Percentiles rank a stretch among this genome's conserved stretches.
Conservation (phyloP, 345 rosid genomes). For the Murraya koenigii region DNA sequence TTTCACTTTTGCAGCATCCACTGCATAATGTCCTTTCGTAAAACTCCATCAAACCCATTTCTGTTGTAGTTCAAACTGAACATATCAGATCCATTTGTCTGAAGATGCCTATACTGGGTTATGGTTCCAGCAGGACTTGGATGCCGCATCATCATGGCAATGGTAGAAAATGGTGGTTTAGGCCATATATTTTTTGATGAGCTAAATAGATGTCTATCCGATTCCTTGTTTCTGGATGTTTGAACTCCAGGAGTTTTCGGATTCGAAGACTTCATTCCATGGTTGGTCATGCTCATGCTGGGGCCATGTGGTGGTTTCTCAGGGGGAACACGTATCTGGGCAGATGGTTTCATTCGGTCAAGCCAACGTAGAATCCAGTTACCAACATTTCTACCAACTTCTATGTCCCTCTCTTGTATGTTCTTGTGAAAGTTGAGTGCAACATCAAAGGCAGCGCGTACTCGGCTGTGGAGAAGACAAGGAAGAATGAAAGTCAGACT, state of each 20-base stretch:
- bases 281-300: slow-evolving; percentile 40
- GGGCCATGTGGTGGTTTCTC: slow-evolving; percentile 28
- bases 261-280: slow-evolving; percentile 31
- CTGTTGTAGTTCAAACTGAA: slow-evolving; percentile 24
- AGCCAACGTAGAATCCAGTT: slow-evolving; percentile 90
- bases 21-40: slow-evolving; percentile 73
- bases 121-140: slow-evolving; percentile 46
- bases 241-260: slow-evolving; percentile 37
- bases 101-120: slow-evolving; percentile 61
- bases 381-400: slow-evolving; percentile 83
- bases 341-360: slow-evolving; percentile 84
- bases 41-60: slow-evolving; percentile 38
- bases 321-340: slow-evolving; percentile 58
- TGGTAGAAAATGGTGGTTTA: slow-evolving; percentile 55
- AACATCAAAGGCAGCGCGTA: slow-evolving; percentile 55
- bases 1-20: slow-evolving; percentile 51
- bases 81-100: slow-evolving; percentile 20
- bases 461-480: slow-evolving; percentile 43
- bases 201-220: slow-evolving; percentile 52
- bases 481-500: not conserved
- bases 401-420: slow-evolving; percentile 80
- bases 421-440: slow-evolving; percentile 65
- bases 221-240: slow-evolving; percentile 41
- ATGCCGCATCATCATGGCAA: slow-evolving; percentile 60
- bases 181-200: slow-evolving; percentile 42